These are phyloP conservation scores for Geotrichum citri-aurantii DNA, from an alignment of 1,139 yeast species.

Conservation along the genomic window DNA sequence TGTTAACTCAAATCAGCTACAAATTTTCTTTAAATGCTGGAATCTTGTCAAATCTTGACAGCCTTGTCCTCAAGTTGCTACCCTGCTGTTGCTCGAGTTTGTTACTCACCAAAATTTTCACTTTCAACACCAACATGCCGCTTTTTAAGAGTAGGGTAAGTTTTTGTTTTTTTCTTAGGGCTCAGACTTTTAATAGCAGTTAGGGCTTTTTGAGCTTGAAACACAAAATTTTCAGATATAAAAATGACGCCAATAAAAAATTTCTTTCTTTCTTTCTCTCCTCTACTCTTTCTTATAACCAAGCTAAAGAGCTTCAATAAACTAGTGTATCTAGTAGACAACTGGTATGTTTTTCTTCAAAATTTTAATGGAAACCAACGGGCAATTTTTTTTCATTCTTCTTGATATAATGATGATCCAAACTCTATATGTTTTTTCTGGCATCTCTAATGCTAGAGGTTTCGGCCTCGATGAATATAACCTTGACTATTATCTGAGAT, in stretches of 20 bases:
- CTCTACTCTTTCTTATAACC: not conserved
- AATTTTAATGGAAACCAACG: not conserved
- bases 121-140: no score
- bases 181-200: not conserved
- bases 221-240: not conserved
- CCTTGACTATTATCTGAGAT: slow-evolving; percentile 17
- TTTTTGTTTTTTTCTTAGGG: not conserved
- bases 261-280: not conserved
- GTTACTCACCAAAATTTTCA: no score
- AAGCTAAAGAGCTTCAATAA: not conserved
- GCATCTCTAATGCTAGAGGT: slow-evolving; percentile 20
- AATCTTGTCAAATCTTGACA: no score
- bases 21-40: no score
- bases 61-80: no score
- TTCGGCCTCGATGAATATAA: slow-evolving; percentile 18
- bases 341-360: not conserved
- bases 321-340: not conserved
- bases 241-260: not conserved
- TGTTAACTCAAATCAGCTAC: no score
- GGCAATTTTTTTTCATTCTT: not conserved
- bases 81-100: no score
- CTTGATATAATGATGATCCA: slow-evolving; percentile 16
- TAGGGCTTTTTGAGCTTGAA: not conserved
- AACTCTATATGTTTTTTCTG: slow-evolving; percentile 16
- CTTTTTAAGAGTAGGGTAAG: not conserved